Evolutionary conservation across 805 yeast species (phyloP), one percentile per base, ranked within the genome.

Genomic region (Yarrowia hollandica): DNA sequence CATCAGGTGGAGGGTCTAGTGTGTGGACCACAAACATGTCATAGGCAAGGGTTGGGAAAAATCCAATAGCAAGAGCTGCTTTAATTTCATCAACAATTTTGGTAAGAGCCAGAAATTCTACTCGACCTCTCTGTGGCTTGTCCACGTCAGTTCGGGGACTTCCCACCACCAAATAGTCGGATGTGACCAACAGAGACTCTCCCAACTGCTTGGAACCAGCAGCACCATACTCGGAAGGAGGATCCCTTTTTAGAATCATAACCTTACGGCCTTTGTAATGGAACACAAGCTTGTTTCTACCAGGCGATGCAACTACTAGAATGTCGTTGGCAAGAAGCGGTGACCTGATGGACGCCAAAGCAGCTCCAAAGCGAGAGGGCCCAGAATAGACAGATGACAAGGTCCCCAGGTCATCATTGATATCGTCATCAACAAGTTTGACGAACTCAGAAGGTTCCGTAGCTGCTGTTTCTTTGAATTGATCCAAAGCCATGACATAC

Each of bases 361-460:
- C 39, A 6, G 55, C 55, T 22, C 55, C 55, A 23, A 48, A 48
- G 8, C 55, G 38, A 14, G 55, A 22, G 2, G 55, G 55, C 2
- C 48, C 50, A 31, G 64, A 57, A 31, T 59, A 61, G 3, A 65
- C 16, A 16, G 62, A 60, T 4, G 66, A 61, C 1, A 22, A 22
- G 2, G 65, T 65, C 6, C 60, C 66, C 10, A 34, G 54, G 4
- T 56, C 52, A 9, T 38, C 60, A n/a, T 44, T 30, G 12, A 33
- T 38, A 12, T 38, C 60, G 21, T 38, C 42, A 12, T 25, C 35
- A 3, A 22, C 22, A 14, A 25, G 15, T 26, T 25, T 16, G 26
- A 33, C 30, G 18, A 19, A 28, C 15, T 19, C 50, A 16, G 30
- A 21, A 3, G 48, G 48, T 12, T 41, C 48, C 3, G 48, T 41